phyloP scores from a whole-genome alignment of 2,329 filamentous ascomycete species.

The Blastomyces emzantsi region DNA sequence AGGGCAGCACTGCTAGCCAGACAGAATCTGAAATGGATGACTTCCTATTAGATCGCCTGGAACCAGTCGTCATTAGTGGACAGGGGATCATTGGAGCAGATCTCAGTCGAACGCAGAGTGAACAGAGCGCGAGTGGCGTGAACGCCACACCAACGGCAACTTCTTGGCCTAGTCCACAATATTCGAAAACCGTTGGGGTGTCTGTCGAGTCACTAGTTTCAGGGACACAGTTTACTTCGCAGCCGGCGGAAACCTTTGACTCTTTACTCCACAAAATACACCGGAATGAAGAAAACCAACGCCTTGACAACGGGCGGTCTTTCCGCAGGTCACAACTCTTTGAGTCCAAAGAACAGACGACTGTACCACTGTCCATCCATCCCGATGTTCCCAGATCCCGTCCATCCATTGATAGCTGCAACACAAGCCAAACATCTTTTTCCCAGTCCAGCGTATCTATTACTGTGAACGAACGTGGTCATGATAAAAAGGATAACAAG shows the following conservation, averaged over 20 bases:
- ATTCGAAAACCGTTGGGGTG: slow-evolving; percentile 23
- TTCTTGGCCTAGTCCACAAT: slow-evolving; percentile 18
- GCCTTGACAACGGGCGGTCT: slow-evolving; percentile 21
- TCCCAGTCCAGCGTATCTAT: slow-evolving; percentile 13
- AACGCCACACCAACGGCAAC: slow-evolving; percentile 25
- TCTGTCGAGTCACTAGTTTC: slow-evolving; percentile 29
- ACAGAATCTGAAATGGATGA: slow-evolving; percentile 40
- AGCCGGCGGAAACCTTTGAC: slow-evolving; percentile 28
- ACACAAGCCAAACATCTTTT: slow-evolving; percentile 13
- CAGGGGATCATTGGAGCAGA: slow-evolving; percentile 31
- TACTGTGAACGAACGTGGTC: slow-evolving; percentile 14
- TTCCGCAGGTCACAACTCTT: slow-evolving; percentile 22
- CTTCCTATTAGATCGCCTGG: slow-evolving; percentile 39
- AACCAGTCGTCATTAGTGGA: slow-evolving; percentile 43
- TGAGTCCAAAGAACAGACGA: slow-evolving; percentile 17
- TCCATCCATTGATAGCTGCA: slow-evolving; percentile 20
- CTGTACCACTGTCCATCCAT: slow-evolving; percentile 19
- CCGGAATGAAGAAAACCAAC: slow-evolving; percentile 5
- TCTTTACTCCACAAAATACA: slow-evolving; percentile 12
- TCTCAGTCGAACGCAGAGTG: slow-evolving; percentile 32
- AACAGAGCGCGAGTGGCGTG: slow-evolving; percentile 31
- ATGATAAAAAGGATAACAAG: slow-evolving; percentile 16
- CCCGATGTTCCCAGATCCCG: slow-evolving; percentile 19
- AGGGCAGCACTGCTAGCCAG: slow-evolving; percentile 34
- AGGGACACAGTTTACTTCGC: slow-evolving; percentile 20